Base-by-base conservation (phyloP, 75 land plant species). In the Adiantum capillusveneris region DNA sequence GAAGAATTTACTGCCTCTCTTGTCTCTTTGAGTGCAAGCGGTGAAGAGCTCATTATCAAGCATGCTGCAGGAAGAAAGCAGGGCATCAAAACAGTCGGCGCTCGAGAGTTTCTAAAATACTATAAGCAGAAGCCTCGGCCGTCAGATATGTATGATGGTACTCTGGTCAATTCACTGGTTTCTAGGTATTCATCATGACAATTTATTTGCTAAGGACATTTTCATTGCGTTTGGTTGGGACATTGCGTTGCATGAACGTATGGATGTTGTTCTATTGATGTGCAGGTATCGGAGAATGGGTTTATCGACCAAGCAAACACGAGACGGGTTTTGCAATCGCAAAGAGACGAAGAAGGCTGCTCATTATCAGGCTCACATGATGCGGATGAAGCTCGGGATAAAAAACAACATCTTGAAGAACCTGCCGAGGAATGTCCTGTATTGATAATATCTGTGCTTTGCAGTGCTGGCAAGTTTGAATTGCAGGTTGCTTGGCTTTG, bases 241-340 rank as follows among this genome's bases (percentile, higher is more conserved):
- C n/a, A n/a, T n/a, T n/a, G n/a, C n/a, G n/a, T n/a, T n/a, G n/a
- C n/a, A n/a, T n/a, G n/a, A n/a, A n/a, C n/a, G n/a, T 22, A 20
- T 19, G 3, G 19, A 31, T 30, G 44, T 30, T 37, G 25, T 17
- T 59, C 28, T 24, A 34, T 69, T 48, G 18, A 13, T 42, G 49
- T 2, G 27, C 76, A 88, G 96, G 74, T 94, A 94, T 58, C 64
- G 73, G 53, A 90, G 84, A 65, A 83, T 94, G 91, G 96, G 98
- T n/a, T 57, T 94, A 60, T 71, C 80, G 54, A 90, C 98, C 0
- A 68, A 75, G 22, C 88, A 94, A 65, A 72, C 79, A 16, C 73
- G 74, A 56, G 71, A 72, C 48, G 44, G 67, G 31, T 29, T 70
- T 29, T 65, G 76, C 63, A 77, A 81, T 60, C 41, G 73, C 67